Evolutionary conservation across 768 basidiomycete genomes (phyloP), one percentile per base, ranked within the genome.

Genomic region (Boletales sp.): DNA sequence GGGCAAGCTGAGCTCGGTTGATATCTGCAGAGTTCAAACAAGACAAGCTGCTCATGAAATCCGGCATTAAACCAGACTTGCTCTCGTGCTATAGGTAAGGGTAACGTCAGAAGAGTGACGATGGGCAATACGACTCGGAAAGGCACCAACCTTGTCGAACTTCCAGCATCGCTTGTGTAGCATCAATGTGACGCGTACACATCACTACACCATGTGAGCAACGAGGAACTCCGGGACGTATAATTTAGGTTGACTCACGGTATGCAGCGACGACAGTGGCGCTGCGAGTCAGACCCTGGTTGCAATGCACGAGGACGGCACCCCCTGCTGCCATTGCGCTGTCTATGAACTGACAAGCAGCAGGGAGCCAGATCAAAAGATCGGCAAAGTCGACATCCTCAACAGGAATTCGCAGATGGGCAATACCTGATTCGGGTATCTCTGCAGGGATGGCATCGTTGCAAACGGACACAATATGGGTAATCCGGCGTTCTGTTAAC

Each of bases 51-150:
- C 69, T 87, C 84, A 50, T 85, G 81, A 66, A 89, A 88, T 39
- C 86, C 87, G n/a, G 84, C 78, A 54, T 81, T 86, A 53, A 81
- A 78, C 86, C 86, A 88, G 46, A 87, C 85, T 60, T 87, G 84
- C 66, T 86, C 82, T 43, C 86, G 83, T 42, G 80, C 86, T 88
- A 57, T 36, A 13, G 33, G 44, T 19, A 14, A 28, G 34, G 14
- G 12, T 54, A 31, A 8, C 33, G 14, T 54, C 25, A 55, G 49
- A 49, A 32, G 34, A 34, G 25, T 17, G 18, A 37, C 14, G 17
- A 55, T 43, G 17, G 50, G 12, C 51, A 38, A 46, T 35, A 45
- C 21, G 51, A 28, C 25, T 28, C 25, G 25, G 25, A 38, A 15
- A 33, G 34, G 21, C 35, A 56, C 50, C 69, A 53, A 84, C 87